Conservation (phyloP, 2,329 filamentous ascomycete genomes). For the Xylariaceae sp. region DNA sequence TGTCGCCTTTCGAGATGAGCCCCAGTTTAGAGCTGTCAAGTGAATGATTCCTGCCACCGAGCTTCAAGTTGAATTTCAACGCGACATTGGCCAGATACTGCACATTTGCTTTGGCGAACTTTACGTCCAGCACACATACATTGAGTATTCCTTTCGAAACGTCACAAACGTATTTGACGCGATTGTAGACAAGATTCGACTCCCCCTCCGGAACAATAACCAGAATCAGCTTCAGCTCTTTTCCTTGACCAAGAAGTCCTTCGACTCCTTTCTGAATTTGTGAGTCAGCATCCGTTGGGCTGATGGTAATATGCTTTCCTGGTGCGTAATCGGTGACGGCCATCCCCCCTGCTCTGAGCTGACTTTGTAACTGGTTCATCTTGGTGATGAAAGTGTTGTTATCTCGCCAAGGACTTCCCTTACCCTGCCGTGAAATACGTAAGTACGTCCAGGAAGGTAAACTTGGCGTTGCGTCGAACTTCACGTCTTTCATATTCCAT, state of each 20-base stretch:
- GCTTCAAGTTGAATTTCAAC: slow-evolving; percentile 9
- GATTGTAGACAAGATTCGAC: not conserved
- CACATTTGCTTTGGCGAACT: slow-evolving; percentile 1
- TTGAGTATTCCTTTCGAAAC: not conserved
- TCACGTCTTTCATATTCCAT: slow-evolving; percentile 4
- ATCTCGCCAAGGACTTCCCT: not conserved
- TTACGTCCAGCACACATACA: slow-evolving; percentile 3
- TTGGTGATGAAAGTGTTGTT: not conserved
- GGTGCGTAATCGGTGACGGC: not conserved
- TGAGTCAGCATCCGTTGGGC: not conserved
- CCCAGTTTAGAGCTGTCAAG: slow-evolving; percentile 1
- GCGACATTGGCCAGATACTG: slow-evolving; percentile 4
- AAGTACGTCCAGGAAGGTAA: slow-evolving; percentile 6
- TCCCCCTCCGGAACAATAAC: slow-evolving; percentile 4
- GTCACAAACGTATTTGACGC: slow-evolving; percentile 1
- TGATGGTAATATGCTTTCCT: slow-evolving; percentile 2
- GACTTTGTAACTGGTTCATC: slow-evolving; percentile 1
- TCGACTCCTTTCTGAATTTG: slow-evolving; percentile 2
- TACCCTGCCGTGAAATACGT: not conserved
- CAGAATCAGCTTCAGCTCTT: slow-evolving; percentile 1
- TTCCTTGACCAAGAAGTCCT: not conserved
- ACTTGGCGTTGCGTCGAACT: slow-evolving; percentile 1
- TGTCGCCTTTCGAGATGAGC: slow-evolving; percentile 45
- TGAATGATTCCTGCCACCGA: slow-evolving; percentile 3
- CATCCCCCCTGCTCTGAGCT: slow-evolving; percentile 3